Base-by-base conservation (phyloP, 495 filamentous ascomycete species). In the Hypoxylon lenormandii region DNA sequence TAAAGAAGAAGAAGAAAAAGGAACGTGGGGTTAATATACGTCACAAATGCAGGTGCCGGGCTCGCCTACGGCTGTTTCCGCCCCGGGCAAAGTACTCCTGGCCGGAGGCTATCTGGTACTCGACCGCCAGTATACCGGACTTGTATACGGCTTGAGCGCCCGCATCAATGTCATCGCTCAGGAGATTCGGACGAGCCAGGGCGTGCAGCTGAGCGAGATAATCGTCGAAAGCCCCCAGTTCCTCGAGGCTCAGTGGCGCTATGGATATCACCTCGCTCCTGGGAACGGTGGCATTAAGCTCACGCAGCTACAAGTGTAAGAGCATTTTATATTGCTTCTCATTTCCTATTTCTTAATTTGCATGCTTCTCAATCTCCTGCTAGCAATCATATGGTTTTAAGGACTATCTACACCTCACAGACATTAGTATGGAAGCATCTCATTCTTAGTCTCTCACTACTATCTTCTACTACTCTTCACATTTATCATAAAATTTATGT, bases 71-170 rank as follows among this genome's bases (percentile, higher is more conserved):
- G 92, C 92, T 71, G 85, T 96, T 67, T 97, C 94, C 64, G 94
- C 96, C 1, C 95, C 95, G 19, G 95, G 95, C 50, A 98, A 98
- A 80, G 96, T 98, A 43, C 85, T 98, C 46, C 85, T 98, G 13
- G 92, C 94, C 49, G 95, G 95, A 38, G 95, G 95, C 42, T 98
- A 97, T 75, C 88, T 98, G 11, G 93, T 97, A 7, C 89, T 98
- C 19, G 96, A 98, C 80, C 88, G 91, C 51, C 82, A 85, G 38
- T 94, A 96, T 74, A 94, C 92, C 1, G 96, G 89, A 8, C 87
- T 97, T 15, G 94, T 98, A 5, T 97, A 97, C 76, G 95, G 93
- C 13, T 90, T 98, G 52, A 92, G 94, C 79, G 94, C 95, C 50
- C 87, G 95, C 58, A 97, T 98, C 68, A 93, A 97, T 77, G 88